Evolutionary conservation across 2,329 filamentous ascomycete genomes (phyloP), one percentile per base, ranked within the genome.

Genomic region (Xylaria sp.): DNA sequence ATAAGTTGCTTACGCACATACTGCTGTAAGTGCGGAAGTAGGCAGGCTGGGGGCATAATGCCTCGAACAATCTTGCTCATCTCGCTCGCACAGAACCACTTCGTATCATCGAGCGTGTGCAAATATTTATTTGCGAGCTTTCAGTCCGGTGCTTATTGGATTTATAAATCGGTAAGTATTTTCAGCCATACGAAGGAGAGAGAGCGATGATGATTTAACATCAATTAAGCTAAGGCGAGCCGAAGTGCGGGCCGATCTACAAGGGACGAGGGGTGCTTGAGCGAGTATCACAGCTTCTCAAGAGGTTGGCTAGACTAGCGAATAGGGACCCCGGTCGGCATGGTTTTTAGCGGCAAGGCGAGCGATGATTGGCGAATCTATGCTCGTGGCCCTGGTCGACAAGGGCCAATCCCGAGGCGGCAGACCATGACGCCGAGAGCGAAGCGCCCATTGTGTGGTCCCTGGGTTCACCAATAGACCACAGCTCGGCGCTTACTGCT

Each of bases 401-500:
- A 5, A 33, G 53, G 49, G 53, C 75, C 75, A 77, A 77, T 77
- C 71, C 69, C 51, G 68, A 53, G 44, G 63, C 71, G 68, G 70
- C 44, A 72, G 60, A 56, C 71, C 57, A 46, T 57, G 65, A 33
- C 60, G 63, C 64, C 68, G 56, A 67, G 72, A 63, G 70, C 72
- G 73, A 74, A 77, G 75, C 74, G 75, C 74, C 74, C 71, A 51
- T 36, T 36, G 31, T 23, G 58, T 68, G 67, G 67, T 33, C 54
- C 61, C 58, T 62, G 23, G 59, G 38, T 28, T 59, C 60, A 40
- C 72, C 67, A 67, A 54, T 62, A 68, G 70, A 71, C 68, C 69
- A 72, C 66, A 46, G 69, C 68, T 69, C 69, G 74, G 76, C 76
- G 76, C 76, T 77, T 77, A 77, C 68, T 63, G 46, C 59, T 20